These are phyloP conservation scores for Bryoglossum gracile DNA, from an alignment of 495 filamentous ascomycete genomes.

Conservation along the genomic window DNA sequence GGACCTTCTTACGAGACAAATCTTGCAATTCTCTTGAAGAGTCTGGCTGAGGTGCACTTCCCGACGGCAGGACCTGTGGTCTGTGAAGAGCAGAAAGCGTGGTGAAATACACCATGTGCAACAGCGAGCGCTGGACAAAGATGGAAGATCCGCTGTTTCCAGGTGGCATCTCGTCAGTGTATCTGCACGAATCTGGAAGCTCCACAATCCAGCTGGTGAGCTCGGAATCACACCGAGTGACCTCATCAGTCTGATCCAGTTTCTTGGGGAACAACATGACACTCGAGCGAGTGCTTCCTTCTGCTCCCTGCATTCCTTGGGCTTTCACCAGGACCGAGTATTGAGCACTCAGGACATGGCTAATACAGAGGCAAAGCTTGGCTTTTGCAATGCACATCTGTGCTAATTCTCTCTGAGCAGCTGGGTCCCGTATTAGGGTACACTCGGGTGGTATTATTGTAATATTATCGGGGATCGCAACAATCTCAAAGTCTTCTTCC, in stretches of 20 bases:
- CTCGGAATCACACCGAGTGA: slow-evolving; percentile 64
- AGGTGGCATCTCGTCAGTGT: slow-evolving; percentile 38
- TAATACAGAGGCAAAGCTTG: slow-evolving; percentile 79
- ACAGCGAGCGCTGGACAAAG: slow-evolving; percentile 65
- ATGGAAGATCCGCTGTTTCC: slow-evolving; percentile 36
- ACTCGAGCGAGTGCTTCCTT: slow-evolving; percentile 67
- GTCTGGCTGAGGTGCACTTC: slow-evolving; percentile 49
- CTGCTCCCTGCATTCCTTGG: slow-evolving; percentile 52
- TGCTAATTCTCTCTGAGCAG: slow-evolving; percentile 65
- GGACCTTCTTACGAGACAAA: slow-evolving; percentile 69
- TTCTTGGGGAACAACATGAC: slow-evolving; percentile 88
- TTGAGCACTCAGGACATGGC: slow-evolving; percentile 74
- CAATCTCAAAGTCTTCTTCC: slow-evolving; percentile 76
- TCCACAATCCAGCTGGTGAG: slow-evolving; percentile 63
- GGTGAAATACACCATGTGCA: slow-evolving; percentile 86
- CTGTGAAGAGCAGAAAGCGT: slow-evolving; percentile 82
- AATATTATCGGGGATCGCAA: slow-evolving; percentile 53
- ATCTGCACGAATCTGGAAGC: slow-evolving; percentile 61
- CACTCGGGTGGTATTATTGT: slow-evolving; percentile 60
- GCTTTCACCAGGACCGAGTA: slow-evolving; percentile 83
- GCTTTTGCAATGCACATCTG: slow-evolving; percentile 87
- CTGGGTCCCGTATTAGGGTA: slow-evolving; percentile 53
- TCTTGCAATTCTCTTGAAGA: slow-evolving; percentile 58
- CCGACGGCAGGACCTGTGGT: slow-evolving; percentile 74
- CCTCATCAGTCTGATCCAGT: slow-evolving; percentile 64